phyloP scores from a whole-genome alignment of 2,329 filamentous ascomycete species.

The Myotisia sp. region DNA sequence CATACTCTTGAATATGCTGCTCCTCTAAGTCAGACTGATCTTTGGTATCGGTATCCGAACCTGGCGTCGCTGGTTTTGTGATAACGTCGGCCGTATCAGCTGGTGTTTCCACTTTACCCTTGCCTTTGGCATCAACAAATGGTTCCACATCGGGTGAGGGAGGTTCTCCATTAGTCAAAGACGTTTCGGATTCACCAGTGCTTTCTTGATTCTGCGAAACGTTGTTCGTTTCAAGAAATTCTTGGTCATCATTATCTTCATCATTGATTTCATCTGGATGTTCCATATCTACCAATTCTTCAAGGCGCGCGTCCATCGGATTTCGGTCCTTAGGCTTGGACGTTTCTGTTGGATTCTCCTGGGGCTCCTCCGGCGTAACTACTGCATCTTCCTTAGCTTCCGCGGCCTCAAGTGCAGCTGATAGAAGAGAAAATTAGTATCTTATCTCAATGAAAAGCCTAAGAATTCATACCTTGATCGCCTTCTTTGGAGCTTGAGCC shows the following conservation, averaged over 20 bases:
- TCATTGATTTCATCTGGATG: conserved; percentile 21
- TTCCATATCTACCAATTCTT: conserved; percentile 16
- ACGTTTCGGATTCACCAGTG: not conserved
- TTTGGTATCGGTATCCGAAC: not conserved
- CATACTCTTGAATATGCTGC: conserved; percentile 32
- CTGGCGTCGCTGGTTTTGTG: not conserved
- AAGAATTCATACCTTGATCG: too few relatives aligned
- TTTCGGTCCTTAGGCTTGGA: not conserved
- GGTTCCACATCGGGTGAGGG: not conserved
- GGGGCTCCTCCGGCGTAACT: too few relatives aligned
- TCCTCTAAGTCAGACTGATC: not conserved
- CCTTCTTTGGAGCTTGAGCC: too few relatives aligned
- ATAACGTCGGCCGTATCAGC: conserved; percentile 1
- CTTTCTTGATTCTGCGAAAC: conserved; percentile 1
- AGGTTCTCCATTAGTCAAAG: not conserved
- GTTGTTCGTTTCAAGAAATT: too few relatives aligned
- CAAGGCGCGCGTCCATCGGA: conserved; percentile 10
- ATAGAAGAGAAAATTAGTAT: too few relatives aligned
- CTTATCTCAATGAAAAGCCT: too few relatives aligned
- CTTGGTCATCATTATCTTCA: not conserved
- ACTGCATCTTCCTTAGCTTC: too few relatives aligned
- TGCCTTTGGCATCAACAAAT: not conserved
- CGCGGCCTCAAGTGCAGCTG: too few relatives aligned
- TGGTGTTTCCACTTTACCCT: conserved; percentile 1
- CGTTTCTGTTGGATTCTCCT: not conserved